Evolutionary conservation across 1,284 basidiomycete species (phyloP), one percentile per base, ranked within the genome.

Genomic region (Ceratorhiza oryzae-sativae): DNA sequence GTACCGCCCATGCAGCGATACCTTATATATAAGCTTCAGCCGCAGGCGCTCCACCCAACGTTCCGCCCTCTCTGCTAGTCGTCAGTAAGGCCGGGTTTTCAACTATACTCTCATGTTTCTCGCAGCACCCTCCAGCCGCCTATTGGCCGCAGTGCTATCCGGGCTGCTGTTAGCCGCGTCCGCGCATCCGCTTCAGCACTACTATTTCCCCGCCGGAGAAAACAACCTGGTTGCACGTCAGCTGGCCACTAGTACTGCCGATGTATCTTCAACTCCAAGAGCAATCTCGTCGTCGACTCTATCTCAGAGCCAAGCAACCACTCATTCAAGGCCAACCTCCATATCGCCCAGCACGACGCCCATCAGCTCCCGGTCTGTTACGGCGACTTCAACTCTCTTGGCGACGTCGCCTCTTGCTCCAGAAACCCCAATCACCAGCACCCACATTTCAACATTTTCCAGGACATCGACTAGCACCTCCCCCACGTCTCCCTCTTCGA

Each of bases 401-500:
- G 34, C 65, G 13, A 56, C 36, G 1, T 25, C 32, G 18, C n/a
- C 25, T 9, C 51, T 20, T 15, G 3, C 30, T 25, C 34, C 67
- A 27, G 55, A 49, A 30, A 10, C 53, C 27, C 18, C 55, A 10
- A 51, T 20, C 1, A 39, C 39, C 34, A 34, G 18, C n/a, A 36
- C 51, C 12, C 49, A 45, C 9, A 45, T 13, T 27, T 55, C 62
- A 30, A 23, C 30, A 30, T 34, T 42, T 12, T 36, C 65, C 15
- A 18, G 6, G 41, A 74, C 75, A 2, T 77, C 77, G 0, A 77
- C 79, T 42, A 75, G 75, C 42, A 75, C 78, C 25, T 79, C 80
- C 68, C 78, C 78, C 15, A 78, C 80, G 8, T 77, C 75, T 0
- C 75, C 75, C 3, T 80, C 80, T 0, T 76, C 78, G 1, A 77